phyloP scores from a whole-genome alignment of 148 eudicot genomes.

The Camellia japonica region DNA sequence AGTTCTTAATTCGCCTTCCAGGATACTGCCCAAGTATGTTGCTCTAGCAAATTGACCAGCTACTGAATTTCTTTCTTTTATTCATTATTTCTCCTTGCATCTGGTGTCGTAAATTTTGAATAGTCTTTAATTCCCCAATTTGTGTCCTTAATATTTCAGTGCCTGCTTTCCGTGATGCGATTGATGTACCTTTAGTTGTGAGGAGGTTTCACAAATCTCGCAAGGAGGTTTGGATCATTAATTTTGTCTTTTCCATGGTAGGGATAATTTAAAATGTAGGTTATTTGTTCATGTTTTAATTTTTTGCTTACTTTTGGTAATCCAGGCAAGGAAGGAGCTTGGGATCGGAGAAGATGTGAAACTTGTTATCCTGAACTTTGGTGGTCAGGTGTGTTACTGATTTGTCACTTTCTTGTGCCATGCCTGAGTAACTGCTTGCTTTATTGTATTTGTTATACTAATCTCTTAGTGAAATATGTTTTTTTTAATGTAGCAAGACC shows the following conservation, averaged over 20 bases:
- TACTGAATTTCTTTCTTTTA: not conserved
- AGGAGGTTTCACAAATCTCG: conserved; percentile 91
- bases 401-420: not conserved
- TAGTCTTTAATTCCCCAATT: not conserved
- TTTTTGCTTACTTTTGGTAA: conserved; percentile 7
- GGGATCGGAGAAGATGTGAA: conserved; percentile 71
- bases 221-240: conserved; percentile 54
- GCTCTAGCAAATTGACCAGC: conserved; percentile 7
- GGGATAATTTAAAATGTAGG: not conserved
- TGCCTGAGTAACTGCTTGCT: not conserved
- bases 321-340: conserved; percentile 77
- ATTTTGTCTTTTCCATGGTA: conserved; percentile 2
- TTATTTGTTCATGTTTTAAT: not conserved
- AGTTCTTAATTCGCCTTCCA: conserved; percentile 94
- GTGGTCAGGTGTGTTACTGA: conserved; percentile 72
- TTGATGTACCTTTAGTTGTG: conserved; percentile 96
- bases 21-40: conserved; percentile 98
- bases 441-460: not conserved
- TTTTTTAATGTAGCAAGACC: not conserved
- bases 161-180: conserved; percentile 97
- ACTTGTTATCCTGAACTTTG: conserved; percentile 88
- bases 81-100: not conserved
- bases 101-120: not conserved
- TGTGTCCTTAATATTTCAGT: conserved; percentile 41
- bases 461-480: not conserved